Base-by-base conservation (phyloP, 257 asterid genomes). In the Nicotiana attenuata region DNA sequence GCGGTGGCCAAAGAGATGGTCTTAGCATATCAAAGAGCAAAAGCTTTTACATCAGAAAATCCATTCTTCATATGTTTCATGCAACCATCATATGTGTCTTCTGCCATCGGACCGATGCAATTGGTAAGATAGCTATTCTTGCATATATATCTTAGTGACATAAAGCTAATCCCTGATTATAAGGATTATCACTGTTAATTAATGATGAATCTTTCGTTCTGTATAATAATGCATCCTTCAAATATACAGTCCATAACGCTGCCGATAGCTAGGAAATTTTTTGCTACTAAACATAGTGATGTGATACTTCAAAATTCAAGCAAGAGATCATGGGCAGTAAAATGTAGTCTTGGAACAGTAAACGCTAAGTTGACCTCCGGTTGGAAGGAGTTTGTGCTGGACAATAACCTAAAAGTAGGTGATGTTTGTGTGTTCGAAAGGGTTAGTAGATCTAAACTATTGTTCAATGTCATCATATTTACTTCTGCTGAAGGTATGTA, bases 31-130 rank as follows among this genome's bases (percentile, higher is more conserved):
- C 65, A 41, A 81, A 67, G 10, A 57, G 87, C 89, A n/a, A 33
- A 22, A 22, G 55, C 73, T 31, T 87, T 67, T 50, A 50, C 9
- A 15, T 76, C 76, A 7, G 14, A 80, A 4, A 65, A 65, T 20
- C 60, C 81, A 1, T 82, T 78, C 60, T 85, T 84, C 68, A 33
- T 76, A 5, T 20, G 26, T 33, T 11, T 65, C 3, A 60, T 85
- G 83, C 85, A 15, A 2, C 77, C 82, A 28, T 68, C 85, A 47
- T 77, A 78, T 35, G 77, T 82, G 10, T 7, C 73, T 10, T 55
- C 0, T 0, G 33, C 57, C 55, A 4, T 31, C 5, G 0, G 16
- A 28, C 20, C 1, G 4, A 26, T 15, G 28, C 0, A 0, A 41
- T 0, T 83, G 75, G 86, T 85, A 81, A 63, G 71, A 22, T 41